Conservation (phyloP, 805 yeast genomes). For the Starmera amethionina region DNA sequence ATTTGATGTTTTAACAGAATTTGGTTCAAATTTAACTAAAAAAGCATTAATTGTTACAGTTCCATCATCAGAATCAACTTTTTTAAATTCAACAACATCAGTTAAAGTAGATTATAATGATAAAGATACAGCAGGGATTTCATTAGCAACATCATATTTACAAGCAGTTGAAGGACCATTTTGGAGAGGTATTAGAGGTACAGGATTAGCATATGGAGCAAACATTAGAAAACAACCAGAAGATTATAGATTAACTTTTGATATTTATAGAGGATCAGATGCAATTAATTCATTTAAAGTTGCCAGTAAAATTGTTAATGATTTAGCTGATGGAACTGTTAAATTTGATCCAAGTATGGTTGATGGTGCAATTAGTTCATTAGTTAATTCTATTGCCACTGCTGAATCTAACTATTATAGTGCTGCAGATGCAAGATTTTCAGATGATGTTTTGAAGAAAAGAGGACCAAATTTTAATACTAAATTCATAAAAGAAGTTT, state of each 20-base stretch:
- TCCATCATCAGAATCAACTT: slow-evolving; percentile 81
- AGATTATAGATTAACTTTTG: slow-evolving; percentile 54
- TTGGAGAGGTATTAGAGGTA: slow-evolving; percentile 93
- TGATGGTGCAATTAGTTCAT: slow-evolving; percentile 66
- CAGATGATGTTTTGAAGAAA: slow-evolving; percentile 54
- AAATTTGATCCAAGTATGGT: slow-evolving; percentile 50
- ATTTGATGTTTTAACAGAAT: slow-evolving; percentile 38
- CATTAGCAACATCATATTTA: slow-evolving; percentile 65
- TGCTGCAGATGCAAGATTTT: slow-evolving; percentile 58
- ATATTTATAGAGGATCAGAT: slow-evolving; percentile 79
- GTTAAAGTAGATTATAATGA: slow-evolving; percentile 48
- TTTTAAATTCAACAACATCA: slow-evolving; percentile 46
- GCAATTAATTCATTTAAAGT: slow-evolving; percentile 50
- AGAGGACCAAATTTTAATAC: slow-evolving; percentile 61
- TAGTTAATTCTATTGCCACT: slow-evolving; percentile 64
- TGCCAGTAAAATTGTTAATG: slow-evolving; percentile 55
- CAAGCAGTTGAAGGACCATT: slow-evolving; percentile 93
- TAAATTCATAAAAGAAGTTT: slow-evolving; percentile 42
- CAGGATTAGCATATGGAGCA: slow-evolving; percentile 91
- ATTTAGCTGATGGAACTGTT: slow-evolving; percentile 42
- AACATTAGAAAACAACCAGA: slow-evolving; percentile 49
- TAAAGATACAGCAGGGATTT: slow-evolving; percentile 58
- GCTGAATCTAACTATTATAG: slow-evolving; percentile 52
- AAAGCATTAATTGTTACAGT: slow-evolving; percentile 58
- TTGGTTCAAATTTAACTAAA: slow-evolving; percentile 42